Percentiles rank a stretch among this genome's conserved stretches.
Conservation (phyloP, 192 early-diverging fungal species). For the Gryganskiella cystojenkinii region DNA sequence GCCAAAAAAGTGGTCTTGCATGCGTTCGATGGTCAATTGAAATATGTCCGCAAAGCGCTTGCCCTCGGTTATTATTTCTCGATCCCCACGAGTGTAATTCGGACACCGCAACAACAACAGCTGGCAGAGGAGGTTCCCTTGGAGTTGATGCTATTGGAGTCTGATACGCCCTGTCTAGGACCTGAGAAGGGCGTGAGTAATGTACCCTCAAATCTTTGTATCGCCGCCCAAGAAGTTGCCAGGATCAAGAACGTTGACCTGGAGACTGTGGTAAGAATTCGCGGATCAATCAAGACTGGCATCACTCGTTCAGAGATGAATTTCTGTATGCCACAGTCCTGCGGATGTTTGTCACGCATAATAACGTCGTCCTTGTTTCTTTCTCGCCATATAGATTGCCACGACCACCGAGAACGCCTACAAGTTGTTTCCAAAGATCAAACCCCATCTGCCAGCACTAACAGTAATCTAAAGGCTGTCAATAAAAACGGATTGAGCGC, state of each 20-base stretch:
- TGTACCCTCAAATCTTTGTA: slow-evolving; percentile 57
- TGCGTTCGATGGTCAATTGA: slow-evolving; percentile 66
- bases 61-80: slow-evolving; percentile 64
- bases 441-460: slow-evolving; percentile 31
- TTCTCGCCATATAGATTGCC: slow-evolving; percentile 23
- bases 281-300: background rate
- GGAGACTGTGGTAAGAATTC: slow-evolving; percentile 58
- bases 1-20: slow-evolving; percentile 63
- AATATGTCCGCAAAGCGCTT: slow-evolving; percentile 56
- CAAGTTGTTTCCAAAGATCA: slow-evolving; percentile 50
- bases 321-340: background rate
- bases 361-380: background rate
- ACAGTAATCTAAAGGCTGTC: slow-evolving; percentile 18
- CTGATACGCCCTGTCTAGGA: slow-evolving; percentile 65
- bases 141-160: slow-evolving; percentile 62
- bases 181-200: slow-evolving; percentile 62
- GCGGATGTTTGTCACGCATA: background rate
- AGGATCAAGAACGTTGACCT: slow-evolving; percentile 57
- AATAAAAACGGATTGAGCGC: background rate
- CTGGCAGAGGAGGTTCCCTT: slow-evolving; percentile 59
- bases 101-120: slow-evolving; percentile 60
- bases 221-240: slow-evolving; percentile 62
- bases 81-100: slow-evolving; percentile 62
- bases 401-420: slow-evolving; percentile 53
- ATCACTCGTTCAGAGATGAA: too few species aligned